These are phyloP conservation scores for Thyridium curvatum DNA, from an alignment of 2,329 filamentous ascomycete species.

Conservation along the genomic window DNA sequence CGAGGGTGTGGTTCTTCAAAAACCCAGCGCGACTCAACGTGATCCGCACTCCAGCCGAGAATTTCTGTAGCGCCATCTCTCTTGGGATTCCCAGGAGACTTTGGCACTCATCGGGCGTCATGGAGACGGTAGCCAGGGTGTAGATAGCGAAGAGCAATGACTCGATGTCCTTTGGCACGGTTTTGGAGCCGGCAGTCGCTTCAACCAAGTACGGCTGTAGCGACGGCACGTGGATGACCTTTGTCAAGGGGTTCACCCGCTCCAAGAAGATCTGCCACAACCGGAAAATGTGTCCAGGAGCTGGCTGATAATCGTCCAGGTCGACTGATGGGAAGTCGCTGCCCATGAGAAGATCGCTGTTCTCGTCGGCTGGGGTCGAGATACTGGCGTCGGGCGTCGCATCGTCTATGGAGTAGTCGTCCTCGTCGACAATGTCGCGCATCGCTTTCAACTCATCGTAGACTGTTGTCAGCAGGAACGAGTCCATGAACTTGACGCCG, in stretches of 20 bases:
- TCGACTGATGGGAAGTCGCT: slow-evolving; percentile 29
- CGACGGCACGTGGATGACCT: slow-evolving; percentile 65
- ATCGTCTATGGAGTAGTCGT: slow-evolving; percentile 38
- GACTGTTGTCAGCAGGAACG: slow-evolving; percentile 44
- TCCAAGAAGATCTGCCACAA: slow-evolving; percentile 72
- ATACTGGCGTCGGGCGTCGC: slow-evolving; percentile 30
- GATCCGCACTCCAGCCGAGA: slow-evolving; percentile 43
- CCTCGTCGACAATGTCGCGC: slow-evolving; percentile 52
- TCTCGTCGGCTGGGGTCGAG: slow-evolving; percentile 40
- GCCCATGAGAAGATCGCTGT: slow-evolving; percentile 43
- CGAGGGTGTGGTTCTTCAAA: slow-evolving; percentile 50
- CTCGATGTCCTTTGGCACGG: slow-evolving; percentile 51
- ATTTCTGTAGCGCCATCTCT: slow-evolving; percentile 43
- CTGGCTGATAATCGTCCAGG: slow-evolving; percentile 52
- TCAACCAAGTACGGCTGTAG: slow-evolving; percentile 60
- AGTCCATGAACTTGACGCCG: slow-evolving; percentile 51
- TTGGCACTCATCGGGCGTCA: slow-evolving; percentile 49
- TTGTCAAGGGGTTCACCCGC: slow-evolving; percentile 68
- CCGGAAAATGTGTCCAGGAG: slow-evolving; percentile 58
- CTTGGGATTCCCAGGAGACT: slow-evolving; percentile 43
- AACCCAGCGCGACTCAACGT: slow-evolving; percentile 49
- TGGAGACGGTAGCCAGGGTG: slow-evolving; percentile 49
- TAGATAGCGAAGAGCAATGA: slow-evolving; percentile 62
- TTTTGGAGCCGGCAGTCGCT: slow-evolving; percentile 48
- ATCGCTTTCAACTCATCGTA: slow-evolving; percentile 55